Evolutionary conservation across 305 asterid genomes (phyloP), one percentile per base, ranked within the genome.

Genomic region (Plantago coronopus): DNA sequence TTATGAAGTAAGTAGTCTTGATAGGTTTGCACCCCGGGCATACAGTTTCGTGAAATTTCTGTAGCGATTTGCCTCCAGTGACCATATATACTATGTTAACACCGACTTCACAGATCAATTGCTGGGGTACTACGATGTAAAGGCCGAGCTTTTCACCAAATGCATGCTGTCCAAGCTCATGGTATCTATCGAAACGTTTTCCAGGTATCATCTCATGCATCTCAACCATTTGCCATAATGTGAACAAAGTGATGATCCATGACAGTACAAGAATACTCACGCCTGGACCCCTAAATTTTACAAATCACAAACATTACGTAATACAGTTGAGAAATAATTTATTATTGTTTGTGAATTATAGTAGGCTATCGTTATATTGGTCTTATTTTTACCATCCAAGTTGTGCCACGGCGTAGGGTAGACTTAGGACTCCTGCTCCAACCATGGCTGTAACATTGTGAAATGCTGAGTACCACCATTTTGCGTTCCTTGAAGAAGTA

Each of bases 141-240:
- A 76, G 73, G 0, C 81, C 80, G 0, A 74, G 79, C 66, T 76
- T 80, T 62, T 80, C 78, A 7, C 89, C 89, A 64, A 82, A 82
- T 8, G 73, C 77, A 15, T 79, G 69, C 64, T 76, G 86, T 22
- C 86, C 85, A 19, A 79, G 72, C 50, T 79, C 83, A 27, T 77
- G 85, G 71, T 79, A 82, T 51, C 89, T 66, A 45, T 78, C 83
- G 20, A 79, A 79, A 23, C 79, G 81, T 61, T 79, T 79, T 16
- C 85, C 83, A 19, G 83, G 81, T 45, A 79, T 78, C 78, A 76
- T 76, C 56, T 78, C 83, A 12, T 78, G 84, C 88, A 76, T 78
- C 66, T 79, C 81, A 47, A 81, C 84, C 82, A 81, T 81, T 76
- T 81, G 82, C 87, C 84, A 81, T 46, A 78, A 46, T 5, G 81